Percentiles rank a stretch among this genome's conserved stretches.
These are phyloP conservation scores for Vitis hybrid DNA, from an alignment of 177 flowering plant genomes.

Conservation along the genomic window DNA sequence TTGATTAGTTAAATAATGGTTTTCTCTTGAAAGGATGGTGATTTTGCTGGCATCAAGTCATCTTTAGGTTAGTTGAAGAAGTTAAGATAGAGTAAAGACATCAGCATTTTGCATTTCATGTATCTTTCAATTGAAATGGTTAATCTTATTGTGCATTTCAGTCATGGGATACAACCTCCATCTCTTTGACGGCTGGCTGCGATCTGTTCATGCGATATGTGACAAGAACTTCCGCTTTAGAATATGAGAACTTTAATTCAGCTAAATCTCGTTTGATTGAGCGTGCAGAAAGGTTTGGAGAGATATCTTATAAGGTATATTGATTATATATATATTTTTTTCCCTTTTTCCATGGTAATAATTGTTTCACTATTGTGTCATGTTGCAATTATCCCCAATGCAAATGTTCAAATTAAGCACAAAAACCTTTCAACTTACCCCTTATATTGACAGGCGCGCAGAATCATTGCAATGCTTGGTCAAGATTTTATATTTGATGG, in stretches of 20 bases:
- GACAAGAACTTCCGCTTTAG: slow-evolving; percentile 95
- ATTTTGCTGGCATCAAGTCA: neutral
- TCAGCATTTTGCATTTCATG: neutral
- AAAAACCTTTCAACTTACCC: neutral
- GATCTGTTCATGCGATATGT: slow-evolving; percentile 96
- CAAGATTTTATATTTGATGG: slow-evolving; percentile 98
- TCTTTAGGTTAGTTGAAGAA: neutral
- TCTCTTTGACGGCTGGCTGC: slow-evolving; percentile 94
- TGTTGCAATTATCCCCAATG: neutral
- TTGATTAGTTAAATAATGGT: neutral
- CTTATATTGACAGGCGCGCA: slow-evolving; percentile 67
- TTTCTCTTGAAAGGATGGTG: neutral
- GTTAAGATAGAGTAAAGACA: neutral
- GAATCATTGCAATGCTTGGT: slow-evolving; percentile 89
- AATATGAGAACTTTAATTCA: slow-evolving; percentile 85
- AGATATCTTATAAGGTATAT: slow-evolving; percentile 84
- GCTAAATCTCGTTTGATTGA: slow-evolving; percentile 91
- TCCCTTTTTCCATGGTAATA: neutral
- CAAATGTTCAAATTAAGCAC: neutral
- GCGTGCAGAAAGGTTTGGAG: slow-evolving; percentile 97
- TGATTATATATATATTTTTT: slow-evolving; percentile 3
- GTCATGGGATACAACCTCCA: slow-evolving; percentile 96
- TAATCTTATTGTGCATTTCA: slow-evolving; percentile 31
- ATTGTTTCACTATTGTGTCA: neutral
- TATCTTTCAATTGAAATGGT: slow-evolving; percentile 10